phyloP scores from a whole-genome alignment of 768 basidiomycete species.

The Hericium alpestre region DNA sequence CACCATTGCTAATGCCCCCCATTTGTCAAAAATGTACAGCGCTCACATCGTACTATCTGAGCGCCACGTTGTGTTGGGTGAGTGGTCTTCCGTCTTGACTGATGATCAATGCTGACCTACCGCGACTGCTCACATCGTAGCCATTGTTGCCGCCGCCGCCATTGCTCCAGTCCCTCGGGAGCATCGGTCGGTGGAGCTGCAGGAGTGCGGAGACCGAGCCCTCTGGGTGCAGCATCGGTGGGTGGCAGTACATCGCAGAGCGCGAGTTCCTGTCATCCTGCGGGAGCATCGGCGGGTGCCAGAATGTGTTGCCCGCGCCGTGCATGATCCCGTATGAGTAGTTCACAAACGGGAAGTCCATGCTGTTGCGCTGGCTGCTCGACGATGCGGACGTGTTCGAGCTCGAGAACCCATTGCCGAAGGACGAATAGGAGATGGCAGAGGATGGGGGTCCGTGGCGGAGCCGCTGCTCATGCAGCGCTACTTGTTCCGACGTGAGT shows the following conservation, averaged over 20 bases:
- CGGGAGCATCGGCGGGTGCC: slow-evolving; percentile 71
- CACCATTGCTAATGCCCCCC: too few relatives aligned
- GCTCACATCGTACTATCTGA: too few relatives aligned
- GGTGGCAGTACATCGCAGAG: slow-evolving; percentile 42
- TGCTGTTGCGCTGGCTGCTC: slow-evolving; percentile 51
- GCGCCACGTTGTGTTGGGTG: too few relatives aligned
- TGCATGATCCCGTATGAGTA: slow-evolving; percentile 36
- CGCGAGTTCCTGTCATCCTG: slow-evolving; percentile 29
- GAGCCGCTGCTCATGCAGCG: slow-evolving; percentile 58
- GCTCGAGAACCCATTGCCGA: slow-evolving; percentile 31
- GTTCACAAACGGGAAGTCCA: slow-evolving; percentile 51
- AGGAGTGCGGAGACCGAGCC: slow-evolving; percentile 22
- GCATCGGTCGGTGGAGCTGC: slow-evolving; percentile 26
- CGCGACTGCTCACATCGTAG: too few relatives aligned
- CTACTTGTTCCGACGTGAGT: slow-evolving; percentile 47
- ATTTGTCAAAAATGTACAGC: too few relatives aligned
- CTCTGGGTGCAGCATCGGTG: slow-evolving; percentile 40
- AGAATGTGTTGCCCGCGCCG: slow-evolving; percentile 39
- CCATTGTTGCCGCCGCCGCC: slow-evolving; percentile 12
- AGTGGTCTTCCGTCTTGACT: too few relatives aligned
- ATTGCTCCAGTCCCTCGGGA: slow-evolving; percentile 23
- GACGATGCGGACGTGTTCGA: slow-evolving; percentile 41
- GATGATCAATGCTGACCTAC: too few relatives aligned
- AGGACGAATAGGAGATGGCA: slow-evolving; percentile 50
- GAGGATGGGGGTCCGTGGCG: slow-evolving; percentile 45